Evolutionary conservation across 2,329 filamentous ascomycete genomes (phyloP).

Genomic region (Penicillium sp.): DNA sequence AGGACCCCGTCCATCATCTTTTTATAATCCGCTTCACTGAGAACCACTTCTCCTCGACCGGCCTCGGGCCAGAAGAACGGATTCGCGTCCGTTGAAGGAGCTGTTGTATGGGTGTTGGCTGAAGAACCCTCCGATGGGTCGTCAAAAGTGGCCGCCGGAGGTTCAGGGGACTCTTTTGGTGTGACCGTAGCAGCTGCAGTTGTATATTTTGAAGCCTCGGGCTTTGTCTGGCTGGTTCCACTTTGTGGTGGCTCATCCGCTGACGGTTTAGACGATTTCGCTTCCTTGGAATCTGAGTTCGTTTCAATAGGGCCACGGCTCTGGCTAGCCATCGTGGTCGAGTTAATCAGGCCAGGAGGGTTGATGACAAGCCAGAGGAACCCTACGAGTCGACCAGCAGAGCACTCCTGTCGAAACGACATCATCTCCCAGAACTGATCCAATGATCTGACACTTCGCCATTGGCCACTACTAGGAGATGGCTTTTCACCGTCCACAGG

Average conservation of each 20-base stretch:
- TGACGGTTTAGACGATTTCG: not conserved
- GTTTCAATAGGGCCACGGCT: conserved; percentile 3
- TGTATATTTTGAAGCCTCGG: not conserved
- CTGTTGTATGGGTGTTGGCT: not conserved
- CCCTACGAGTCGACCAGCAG: conserved; percentile 84
- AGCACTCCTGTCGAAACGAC: conserved; percentile 94
- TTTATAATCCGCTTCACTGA: conserved; percentile 43
- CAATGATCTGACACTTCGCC: conserved; percentile 79
- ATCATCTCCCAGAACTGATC: conserved; percentile 99
- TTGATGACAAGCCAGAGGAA: conserved; percentile 90
- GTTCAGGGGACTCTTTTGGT: not conserved
- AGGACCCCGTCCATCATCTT: conserved; percentile 41
- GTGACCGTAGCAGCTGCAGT: not conserved
- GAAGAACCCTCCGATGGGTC: not conserved
- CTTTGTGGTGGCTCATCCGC: not conserved
- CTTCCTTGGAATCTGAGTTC: not conserved
- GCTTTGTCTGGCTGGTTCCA: not conserved
- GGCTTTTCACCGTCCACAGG: conserved; percentile 27
- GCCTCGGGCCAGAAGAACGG: conserved; percentile 37
- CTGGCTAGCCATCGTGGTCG: conserved; percentile 34
- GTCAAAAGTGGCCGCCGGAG: conserved; percentile 4
- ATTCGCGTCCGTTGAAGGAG: conserved; percentile 15
- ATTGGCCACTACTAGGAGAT: conserved; percentile 61
- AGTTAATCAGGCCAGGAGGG: conserved; percentile 53
- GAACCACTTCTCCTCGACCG: conserved; percentile 36